Base-by-base conservation (phyloP, 2,329 filamentous ascomycete genomes). In the Orbilia brochopaga region DNA sequence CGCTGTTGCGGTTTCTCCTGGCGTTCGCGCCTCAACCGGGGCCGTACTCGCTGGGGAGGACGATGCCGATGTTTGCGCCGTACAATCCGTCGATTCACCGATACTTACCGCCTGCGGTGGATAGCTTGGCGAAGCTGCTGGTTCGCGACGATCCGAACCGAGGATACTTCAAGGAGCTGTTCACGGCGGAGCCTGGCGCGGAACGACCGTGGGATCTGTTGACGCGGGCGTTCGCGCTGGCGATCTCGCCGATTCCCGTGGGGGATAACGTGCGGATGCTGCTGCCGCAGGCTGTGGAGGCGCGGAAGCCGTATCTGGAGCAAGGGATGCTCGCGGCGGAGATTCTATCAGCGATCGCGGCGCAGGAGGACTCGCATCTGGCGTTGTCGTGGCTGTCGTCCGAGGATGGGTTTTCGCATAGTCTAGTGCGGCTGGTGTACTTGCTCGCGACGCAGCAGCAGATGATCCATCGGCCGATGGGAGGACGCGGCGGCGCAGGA, bases 101-200 rank as follows among this genome's bases (percentile, higher is more conserved):
- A 46, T 97, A 97, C 78, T 86, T 96, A 0, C 92, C 93, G 1
- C 87, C 91, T 40, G 94, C 94, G 0, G 86, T 97, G 17, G 94
- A 99, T 78, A 89, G 90, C 53, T 82, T 97, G 24, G 93, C 94
- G 1, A 97, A 97, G 79, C 83, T 99, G 1, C 83, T 99, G 24
- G 93, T 94, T 2, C 86, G 92, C 57, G 94, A 97, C 78, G 93
- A 97, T 76, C 93, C 94, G 0, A 99, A 99, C 77, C 84, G 94
- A 73, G 87, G 87, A 1, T 88, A 90, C 76, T 97, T 92, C 82
- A 90, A 89, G 78, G 83, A 86, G 44, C 89, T 97, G 8, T 95
- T 97, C 76, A 83, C 87, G 19, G 84, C 88, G 5, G 92, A 96
- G 76, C 84, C 87, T 5, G 81, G 82, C 15, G 84, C 86, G 8